phyloP scores from a whole-genome alignment of 305 asterid genomes.

The Fraxinus dipetala region DNA sequence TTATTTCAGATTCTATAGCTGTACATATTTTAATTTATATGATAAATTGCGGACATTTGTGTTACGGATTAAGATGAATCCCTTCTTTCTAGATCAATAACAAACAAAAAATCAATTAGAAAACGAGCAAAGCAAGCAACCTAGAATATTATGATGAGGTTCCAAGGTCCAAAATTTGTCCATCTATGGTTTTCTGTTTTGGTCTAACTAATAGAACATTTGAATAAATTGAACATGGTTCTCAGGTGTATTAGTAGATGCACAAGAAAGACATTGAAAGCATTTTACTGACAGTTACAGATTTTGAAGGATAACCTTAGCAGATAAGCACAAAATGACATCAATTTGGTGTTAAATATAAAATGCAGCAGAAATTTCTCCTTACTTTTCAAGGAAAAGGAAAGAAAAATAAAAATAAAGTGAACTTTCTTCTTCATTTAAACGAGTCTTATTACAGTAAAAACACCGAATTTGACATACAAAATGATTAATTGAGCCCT shows the following conservation, averaged over 20 bases:
- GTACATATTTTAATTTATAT: not conserved
- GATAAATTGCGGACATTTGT: not conserved
- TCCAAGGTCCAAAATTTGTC: not conserved
- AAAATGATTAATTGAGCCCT: not conserved
- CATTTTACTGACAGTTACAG: not conserved
- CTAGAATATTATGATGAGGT: not conserved
- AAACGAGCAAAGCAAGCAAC: not conserved
- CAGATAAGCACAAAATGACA: not conserved
- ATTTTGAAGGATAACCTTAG: slow-evolving; percentile 1
- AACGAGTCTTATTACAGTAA: not conserved
- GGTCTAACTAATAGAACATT: not conserved
- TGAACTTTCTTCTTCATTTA: slow-evolving; percentile 2
- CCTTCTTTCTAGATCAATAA: not conserved
- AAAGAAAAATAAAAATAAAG: not conserved
- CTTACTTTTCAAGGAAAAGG: not conserved
- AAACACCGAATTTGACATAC: not conserved
- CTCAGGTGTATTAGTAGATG: not conserved
- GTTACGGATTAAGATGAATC: not conserved
- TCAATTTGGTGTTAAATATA: not conserved
- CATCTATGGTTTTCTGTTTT: not conserved
- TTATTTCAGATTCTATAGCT: not conserved
- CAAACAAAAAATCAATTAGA: not conserved
- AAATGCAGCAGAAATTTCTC: not conserved
- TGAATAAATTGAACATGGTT: not conserved
- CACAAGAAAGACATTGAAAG: not conserved